Conservation (phyloP, 257 asterid species). For the Solanum etuberosum region DNA sequence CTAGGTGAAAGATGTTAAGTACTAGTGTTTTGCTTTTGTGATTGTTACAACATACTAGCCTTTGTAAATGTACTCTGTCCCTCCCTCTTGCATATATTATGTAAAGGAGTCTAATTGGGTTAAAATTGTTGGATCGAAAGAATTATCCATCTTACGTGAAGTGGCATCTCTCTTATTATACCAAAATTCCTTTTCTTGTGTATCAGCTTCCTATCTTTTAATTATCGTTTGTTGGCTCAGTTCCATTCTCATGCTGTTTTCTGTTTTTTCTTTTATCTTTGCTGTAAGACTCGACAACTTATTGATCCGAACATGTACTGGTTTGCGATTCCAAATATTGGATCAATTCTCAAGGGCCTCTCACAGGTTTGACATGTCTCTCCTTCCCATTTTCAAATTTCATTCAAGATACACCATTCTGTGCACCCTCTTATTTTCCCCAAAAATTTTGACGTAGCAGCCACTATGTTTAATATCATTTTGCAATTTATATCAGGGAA, state of each 20-base stretch:
- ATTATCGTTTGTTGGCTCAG: background rate
- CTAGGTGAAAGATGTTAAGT: background rate
- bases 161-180: background rate
- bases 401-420: background rate
- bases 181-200: background rate
- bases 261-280: conserved; percentile 2
- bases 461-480: background rate
- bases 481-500: conserved; percentile 44
- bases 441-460: background rate
- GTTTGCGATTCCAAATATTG: conserved; percentile 92
- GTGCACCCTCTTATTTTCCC: background rate
- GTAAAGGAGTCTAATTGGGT: background rate
- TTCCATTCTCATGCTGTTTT: conserved; percentile 11
- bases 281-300: conserved; percentile 67
- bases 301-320: conserved; percentile 88
- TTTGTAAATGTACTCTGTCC: background rate
- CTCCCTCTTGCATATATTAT: background rate
- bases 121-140: background rate
- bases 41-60: background rate
- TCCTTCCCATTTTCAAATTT: background rate
- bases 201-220: background rate
- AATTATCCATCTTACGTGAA: background rate
- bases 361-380: conserved; percentile 48
- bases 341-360: conserved; percentile 90
- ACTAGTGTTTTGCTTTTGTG: background rate